Evolutionary conservation across 2,329 filamentous ascomycete species (phyloP), one percentile per base, ranked within the genome.

Genomic region (Thermomyces lanuginosus): DNA sequence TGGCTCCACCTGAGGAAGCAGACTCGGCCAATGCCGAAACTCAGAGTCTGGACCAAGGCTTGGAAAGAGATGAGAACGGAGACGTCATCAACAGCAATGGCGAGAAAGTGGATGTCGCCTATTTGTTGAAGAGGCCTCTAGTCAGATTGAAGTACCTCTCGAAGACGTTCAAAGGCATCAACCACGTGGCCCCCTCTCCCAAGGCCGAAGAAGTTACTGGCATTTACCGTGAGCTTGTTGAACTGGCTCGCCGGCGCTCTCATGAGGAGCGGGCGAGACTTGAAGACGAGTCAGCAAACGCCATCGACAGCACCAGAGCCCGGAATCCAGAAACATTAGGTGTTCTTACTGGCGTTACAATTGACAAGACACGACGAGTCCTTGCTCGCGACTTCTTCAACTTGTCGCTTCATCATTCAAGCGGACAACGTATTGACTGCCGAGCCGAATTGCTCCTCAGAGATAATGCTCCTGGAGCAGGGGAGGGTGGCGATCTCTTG

Each of bases 31-130:
- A 48, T 27, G 51, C 58, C 17, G 57, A 62, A 8, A 56, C 58
- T 4, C 63, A 63, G 36, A 57, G 51, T 24, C 42, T 60, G 44
- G 65, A 70, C 30, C 63, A 68, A 35, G 58, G 55, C 21, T 56
- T 73, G 48, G 58, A 63, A 17, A 57, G 64, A 35, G 69, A 74
- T 42, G 59, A 66, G 23, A 60, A 70, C 33, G 68, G 69, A 7
- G 69, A 74, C 40, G 56, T 73, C 9, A 55, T 72, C 26, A 72
- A 83, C 38, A 69, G 70, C 17, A 67, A 86, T 36, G 89, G 86
- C 8, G 82, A 93, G 49, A 72, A 82, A 27, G 83, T 93, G 6
- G 89, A 95, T 47, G 89, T 98, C 24, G 84, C 84, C 5, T 91
- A 89, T 51, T 63, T 98, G 23, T 62, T 98, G 27, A 93, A 92